Percentiles rank a stretch among this genome's conserved stretches.
These are phyloP conservation scores for Akanthomyces lecanii DNA, from an alignment of 2,329 filamentous ascomycete genomes.

Conservation along the genomic window DNA sequence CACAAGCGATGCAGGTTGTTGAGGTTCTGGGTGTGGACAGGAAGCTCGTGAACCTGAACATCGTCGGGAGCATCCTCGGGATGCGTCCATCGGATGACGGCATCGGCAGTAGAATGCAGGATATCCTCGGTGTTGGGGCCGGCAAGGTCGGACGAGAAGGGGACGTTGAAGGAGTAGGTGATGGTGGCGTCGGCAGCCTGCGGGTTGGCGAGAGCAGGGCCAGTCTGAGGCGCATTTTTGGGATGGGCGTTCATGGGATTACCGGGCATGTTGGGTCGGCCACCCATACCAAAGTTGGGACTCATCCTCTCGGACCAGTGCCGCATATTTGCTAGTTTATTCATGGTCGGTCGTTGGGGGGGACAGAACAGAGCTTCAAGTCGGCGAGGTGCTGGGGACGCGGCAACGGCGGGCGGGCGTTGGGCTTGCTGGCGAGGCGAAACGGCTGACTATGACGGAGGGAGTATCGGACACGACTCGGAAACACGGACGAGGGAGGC, in stretches of 20 bases:
- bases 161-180: constrained; percentile 95
- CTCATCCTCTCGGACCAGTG: constrained; percentile 69
- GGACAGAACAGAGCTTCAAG: constrained; percentile 24
- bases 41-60: constrained; percentile 80
- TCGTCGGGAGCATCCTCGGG: constrained; percentile 81
- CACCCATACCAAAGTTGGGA: constrained; percentile 62
- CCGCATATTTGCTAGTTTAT: constrained; percentile 68
- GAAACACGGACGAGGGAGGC: background rate
- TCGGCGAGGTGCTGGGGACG: background rate
- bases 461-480: constrained; percentile 4
- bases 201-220: constrained; percentile 59
- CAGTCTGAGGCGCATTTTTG: constrained; percentile 50
- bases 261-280: constrained; percentile 51
- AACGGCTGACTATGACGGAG: background rate
- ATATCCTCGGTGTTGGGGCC: constrained; percentile 94
- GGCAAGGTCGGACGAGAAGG: constrained; percentile 86
- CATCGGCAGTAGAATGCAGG: constrained; percentile 83
- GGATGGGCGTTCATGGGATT: constrained; percentile 53
- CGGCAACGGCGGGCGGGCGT: background rate
- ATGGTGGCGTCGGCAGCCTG: constrained; percentile 72
- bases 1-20: constrained; percentile 75
- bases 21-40: constrained; percentile 86
- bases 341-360: constrained; percentile 48
- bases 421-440: background rate
- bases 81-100: constrained; percentile 89